A percentile compares a stretch with the other conserved stretches of the same genome.
These are phyloP conservation scores for Quercus lobata DNA, from an alignment of 331 rosid species.

Conservation along the genomic window DNA sequence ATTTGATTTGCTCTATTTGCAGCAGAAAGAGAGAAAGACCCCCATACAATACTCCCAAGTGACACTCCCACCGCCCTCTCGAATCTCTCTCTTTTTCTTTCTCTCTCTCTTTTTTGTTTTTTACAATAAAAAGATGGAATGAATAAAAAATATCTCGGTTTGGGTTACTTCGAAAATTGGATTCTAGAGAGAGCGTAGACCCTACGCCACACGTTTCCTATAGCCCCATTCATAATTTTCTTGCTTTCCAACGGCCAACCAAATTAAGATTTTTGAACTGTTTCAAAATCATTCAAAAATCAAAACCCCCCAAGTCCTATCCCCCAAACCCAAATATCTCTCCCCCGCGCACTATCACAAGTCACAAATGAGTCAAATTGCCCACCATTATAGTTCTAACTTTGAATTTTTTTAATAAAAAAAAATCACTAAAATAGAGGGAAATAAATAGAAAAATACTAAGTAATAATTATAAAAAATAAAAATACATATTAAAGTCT, in stretches of 20 bases:
- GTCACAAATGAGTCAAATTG: background rate
- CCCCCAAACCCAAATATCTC: background rate
- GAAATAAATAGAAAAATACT: background rate
- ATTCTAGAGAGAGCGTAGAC: background rate
- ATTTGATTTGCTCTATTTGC: too few species aligned
- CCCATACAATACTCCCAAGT: too few species aligned
- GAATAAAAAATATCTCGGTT: too few species aligned
- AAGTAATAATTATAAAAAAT: background rate
- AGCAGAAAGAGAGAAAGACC: too few species aligned
- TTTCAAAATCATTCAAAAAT: conserved; percentile 14
- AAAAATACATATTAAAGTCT: conserved; percentile 23
- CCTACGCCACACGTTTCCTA: background rate
- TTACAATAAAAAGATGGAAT: too few species aligned
- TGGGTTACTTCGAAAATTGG: background rate
- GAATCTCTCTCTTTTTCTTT: too few species aligned
- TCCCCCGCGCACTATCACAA: too few species aligned
- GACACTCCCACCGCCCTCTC: too few species aligned
- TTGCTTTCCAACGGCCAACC: conserved; percentile 55
- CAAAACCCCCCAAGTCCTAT: background rate
- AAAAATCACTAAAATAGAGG: too few species aligned
- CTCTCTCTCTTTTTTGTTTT: too few species aligned
- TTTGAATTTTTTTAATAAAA: too few species aligned
- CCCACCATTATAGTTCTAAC: too few species aligned
- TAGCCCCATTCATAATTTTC: conserved; percentile 25
- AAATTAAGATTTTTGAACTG: background rate